phyloP scores from a whole-genome alignment of 2,329 filamentous ascomycete species.

The Dactylonectria macrodidyma region DNA sequence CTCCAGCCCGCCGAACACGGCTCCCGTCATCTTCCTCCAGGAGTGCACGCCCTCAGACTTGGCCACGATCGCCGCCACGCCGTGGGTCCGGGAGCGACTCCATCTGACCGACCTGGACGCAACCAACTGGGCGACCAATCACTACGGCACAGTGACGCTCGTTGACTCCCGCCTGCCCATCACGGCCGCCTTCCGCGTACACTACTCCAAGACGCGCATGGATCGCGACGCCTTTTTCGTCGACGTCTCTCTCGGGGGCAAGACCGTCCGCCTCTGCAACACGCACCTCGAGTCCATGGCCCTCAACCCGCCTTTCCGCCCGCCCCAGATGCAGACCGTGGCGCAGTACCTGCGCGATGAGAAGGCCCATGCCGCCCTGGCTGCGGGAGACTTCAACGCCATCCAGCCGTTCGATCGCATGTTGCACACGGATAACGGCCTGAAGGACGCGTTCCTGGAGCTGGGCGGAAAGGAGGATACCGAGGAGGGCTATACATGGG shows the following conservation, averaged over 20 bases:
- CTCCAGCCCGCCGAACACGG: slow-evolving; percentile 28
- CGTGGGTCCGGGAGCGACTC: slow-evolving; percentile 65
- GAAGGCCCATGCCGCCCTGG: slow-evolving; percentile 57
- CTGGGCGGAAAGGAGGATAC: slow-evolving; percentile 65
- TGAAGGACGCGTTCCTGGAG: slow-evolving; percentile 68
- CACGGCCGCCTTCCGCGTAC: slow-evolving; percentile 63
- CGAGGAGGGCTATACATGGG: slow-evolving; percentile 71
- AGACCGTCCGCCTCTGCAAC: slow-evolving; percentile 65
- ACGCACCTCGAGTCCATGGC: slow-evolving; percentile 71
- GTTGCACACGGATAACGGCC: slow-evolving; percentile 62
- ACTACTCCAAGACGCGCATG: slow-evolving; percentile 64
- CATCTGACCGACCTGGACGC: slow-evolving; percentile 62
- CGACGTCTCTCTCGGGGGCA: slow-evolving; percentile 54
- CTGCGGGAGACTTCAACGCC: slow-evolving; percentile 72
- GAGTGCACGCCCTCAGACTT: slow-evolving; percentile 66
- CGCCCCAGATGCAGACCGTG: slow-evolving; percentile 62
- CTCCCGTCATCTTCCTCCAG: slow-evolving; percentile 65
- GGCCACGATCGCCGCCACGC: slow-evolving; percentile 56
- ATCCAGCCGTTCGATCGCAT: slow-evolving; percentile 68
- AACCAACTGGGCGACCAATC: slow-evolving; percentile 59
- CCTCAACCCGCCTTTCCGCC: slow-evolving; percentile 63
- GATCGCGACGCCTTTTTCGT: slow-evolving; percentile 69
- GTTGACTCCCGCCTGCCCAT: slow-evolving; percentile 64
- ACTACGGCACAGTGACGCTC: slow-evolving; percentile 69
- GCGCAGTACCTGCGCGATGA: slow-evolving; percentile 59